Evolutionary conservation across 345 rosid genomes (phyloP).

Genomic region (Salix dunnii): DNA sequence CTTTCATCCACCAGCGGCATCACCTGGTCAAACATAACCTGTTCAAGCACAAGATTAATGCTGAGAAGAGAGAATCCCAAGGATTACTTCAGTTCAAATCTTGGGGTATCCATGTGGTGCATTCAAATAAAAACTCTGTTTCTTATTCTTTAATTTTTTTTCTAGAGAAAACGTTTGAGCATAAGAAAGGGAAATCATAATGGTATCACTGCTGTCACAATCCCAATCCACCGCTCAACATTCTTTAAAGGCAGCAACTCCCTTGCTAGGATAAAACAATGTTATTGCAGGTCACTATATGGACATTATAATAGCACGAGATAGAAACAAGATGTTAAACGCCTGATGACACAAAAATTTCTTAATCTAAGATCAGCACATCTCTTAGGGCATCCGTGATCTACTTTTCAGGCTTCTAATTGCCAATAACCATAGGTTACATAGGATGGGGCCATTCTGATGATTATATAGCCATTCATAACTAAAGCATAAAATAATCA

Average conservation of each 20-base stretch:
- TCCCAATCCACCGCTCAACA: background rate
- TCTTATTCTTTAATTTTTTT: too few species aligned
- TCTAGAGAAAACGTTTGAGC: background rate
- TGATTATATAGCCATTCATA: background rate
- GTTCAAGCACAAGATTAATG: slow-evolving; percentile 9
- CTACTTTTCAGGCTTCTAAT: background rate
- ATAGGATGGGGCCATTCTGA: background rate
- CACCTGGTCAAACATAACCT: slow-evolving; percentile 99
- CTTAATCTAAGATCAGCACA: background rate
- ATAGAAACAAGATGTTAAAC: background rate
- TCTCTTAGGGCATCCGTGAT: background rate
- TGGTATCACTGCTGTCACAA: background rate
- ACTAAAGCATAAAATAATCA: background rate
- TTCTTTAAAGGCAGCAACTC: background rate
- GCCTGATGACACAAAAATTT: background rate
- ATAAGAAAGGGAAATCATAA: background rate
- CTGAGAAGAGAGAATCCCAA: background rate
- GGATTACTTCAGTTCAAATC: background rate
- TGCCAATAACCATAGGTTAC: too few species aligned
- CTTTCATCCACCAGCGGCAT: slow-evolving; percentile 90
- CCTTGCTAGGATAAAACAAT: background rate
- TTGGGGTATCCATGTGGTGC: background rate
- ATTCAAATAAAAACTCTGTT: background rate
- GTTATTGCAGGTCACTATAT: background rate
- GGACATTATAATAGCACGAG: background rate